Percentiles rank a stretch among this genome's conserved stretches.
Conservation (phyloP, 2,329 filamentous ascomycete species). For the Fusarium caatingaense region DNA sequence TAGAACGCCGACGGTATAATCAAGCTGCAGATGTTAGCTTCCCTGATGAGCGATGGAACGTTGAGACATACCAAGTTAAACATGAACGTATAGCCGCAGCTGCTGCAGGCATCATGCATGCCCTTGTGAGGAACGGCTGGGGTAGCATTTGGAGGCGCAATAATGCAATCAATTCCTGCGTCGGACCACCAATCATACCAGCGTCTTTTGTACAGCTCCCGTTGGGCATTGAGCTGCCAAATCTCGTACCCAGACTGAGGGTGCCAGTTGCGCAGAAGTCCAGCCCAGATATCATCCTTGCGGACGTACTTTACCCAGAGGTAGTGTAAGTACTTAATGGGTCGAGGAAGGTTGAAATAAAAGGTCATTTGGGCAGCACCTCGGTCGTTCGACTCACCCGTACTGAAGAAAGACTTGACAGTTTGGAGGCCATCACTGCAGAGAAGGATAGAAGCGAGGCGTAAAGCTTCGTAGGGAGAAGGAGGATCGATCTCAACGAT, state of each 20-base stretch:
- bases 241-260: conserved; percentile 80
- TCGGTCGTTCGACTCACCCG: conserved; percentile 81
- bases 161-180: conserved; percentile 78
- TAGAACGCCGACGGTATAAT: conserved; percentile 85
- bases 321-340: conserved; percentile 87
- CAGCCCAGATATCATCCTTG: conserved; percentile 81
- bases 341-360: conserved; percentile 78
- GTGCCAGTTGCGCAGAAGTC: conserved; percentile 77
- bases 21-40: conserved; percentile 65
- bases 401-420: conserved; percentile 80
- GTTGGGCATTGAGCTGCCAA: conserved; percentile 81
- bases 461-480: conserved; percentile 78
- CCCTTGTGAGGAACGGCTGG: conserved; percentile 87
- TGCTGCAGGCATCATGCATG: conserved; percentile 86
- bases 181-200: conserved; percentile 91
- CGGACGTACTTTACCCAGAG: conserved; percentile 88
- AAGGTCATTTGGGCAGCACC: conserved; percentile 80
- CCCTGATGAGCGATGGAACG: no score
- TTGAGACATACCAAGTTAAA: conserved; percentile 79
- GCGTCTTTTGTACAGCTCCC: conserved; percentile 79
- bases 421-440: conserved; percentile 86
- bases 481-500: conserved; percentile 74
- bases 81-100: conserved; percentile 92
- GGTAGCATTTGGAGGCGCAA: conserved; percentile 89
- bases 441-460: conserved; percentile 81